phyloP scores from a whole-genome alignment of 805 yeast genomes.

The Metschnikowia dekortorum region DNA sequence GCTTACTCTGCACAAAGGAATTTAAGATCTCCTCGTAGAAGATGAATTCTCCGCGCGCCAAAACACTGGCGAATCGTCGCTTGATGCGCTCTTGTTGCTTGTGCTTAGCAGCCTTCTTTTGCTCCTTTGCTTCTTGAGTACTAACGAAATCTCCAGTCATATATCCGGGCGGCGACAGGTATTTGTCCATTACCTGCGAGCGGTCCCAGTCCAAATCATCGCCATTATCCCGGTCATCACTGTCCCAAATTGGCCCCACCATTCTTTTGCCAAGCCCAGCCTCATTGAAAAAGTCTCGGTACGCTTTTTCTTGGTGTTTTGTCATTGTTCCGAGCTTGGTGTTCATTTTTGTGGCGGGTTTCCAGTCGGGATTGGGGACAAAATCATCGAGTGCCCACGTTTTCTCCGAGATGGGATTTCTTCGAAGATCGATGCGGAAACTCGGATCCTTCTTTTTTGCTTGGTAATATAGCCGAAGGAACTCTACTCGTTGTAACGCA shows the following conservation, averaged over 20 bases:
- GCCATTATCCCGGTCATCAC: constrained; percentile 11
- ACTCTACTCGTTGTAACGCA: constrained; percentile 31
- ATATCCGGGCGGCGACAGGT: constrained; percentile 39
- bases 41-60: constrained; percentile 29
- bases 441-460: constrained; percentile 18
- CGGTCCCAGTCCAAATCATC: constrained; percentile 11
- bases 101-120: constrained; percentile 18
- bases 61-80: constrained; percentile 25
- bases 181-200: constrained; percentile 33
- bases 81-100: constrained; percentile 26
- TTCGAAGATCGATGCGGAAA: constrained; percentile 22
- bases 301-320: constrained; percentile 15
- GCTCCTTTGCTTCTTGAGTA: constrained; percentile 26
- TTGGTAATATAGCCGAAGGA: constrained; percentile 23
- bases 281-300: constrained; percentile 15
- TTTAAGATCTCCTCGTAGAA: constrained; percentile 30
- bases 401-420: constrained; percentile 35
- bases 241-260: constrained; percentile 16
- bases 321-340: constrained; percentile 20
- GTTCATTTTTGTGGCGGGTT: constrained; percentile 12
- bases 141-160: constrained; percentile 36
- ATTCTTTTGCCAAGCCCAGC: constrained; percentile 14
- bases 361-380: constrained; percentile 25
- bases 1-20: constrained; percentile 19
- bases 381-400: constrained; percentile 36